These are phyloP conservation scores for Phaeosphaeriaceae sp. DNA, from an alignment of 2,329 filamentous ascomycete genomes.

Conservation along the genomic window DNA sequence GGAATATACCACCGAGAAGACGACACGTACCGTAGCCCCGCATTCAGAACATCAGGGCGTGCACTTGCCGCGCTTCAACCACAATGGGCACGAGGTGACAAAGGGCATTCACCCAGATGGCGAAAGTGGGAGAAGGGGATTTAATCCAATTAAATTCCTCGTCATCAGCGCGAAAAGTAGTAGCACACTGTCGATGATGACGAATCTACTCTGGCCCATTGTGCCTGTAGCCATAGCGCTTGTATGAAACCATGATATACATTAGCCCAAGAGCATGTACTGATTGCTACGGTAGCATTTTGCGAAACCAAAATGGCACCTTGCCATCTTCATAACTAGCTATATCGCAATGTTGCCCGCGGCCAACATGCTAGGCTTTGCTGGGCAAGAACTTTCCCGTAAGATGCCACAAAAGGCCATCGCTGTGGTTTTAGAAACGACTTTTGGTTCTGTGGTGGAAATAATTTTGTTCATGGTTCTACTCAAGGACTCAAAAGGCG, in stretches of 20 bases:
- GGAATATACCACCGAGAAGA: slow-evolving; percentile 34
- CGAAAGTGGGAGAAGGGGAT: slow-evolving; percentile 71
- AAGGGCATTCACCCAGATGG: slow-evolving; percentile 59
- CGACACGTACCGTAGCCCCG: slow-evolving; percentile 6
- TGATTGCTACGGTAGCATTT: slow-evolving; percentile 51
- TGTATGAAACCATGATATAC: slow-evolving; percentile 39
- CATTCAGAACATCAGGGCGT: slow-evolving; percentile 12
- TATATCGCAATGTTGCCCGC: slow-evolving; percentile 81
- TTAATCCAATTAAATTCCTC: slow-evolving; percentile 70
- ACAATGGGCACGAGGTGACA: slow-evolving; percentile 53
- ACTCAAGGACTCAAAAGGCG: slow-evolving; percentile 56
- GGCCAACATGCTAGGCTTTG: slow-evolving; percentile 77
- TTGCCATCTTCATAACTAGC: slow-evolving; percentile 71
- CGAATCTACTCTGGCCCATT: slow-evolving; percentile 77
- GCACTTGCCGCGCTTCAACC: slow-evolving; percentile 48
- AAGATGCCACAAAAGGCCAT: slow-evolving; percentile 75
- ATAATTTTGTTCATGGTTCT: slow-evolving; percentile 83
- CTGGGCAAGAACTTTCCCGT: slow-evolving; percentile 72
- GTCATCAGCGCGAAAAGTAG: slow-evolving; percentile 69
- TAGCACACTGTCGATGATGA: slow-evolving; percentile 66
- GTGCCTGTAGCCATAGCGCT: slow-evolving; percentile 75
- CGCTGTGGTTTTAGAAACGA: slow-evolving; percentile 65
- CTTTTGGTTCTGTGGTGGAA: slow-evolving; percentile 76
- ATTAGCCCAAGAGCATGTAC: neutral
- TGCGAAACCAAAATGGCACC: slow-evolving; percentile 61